These are phyloP conservation scores for Neolentinus lepideus DNA, from an alignment of 1,284 basidiomycete species.

Conservation along the genomic window DNA sequence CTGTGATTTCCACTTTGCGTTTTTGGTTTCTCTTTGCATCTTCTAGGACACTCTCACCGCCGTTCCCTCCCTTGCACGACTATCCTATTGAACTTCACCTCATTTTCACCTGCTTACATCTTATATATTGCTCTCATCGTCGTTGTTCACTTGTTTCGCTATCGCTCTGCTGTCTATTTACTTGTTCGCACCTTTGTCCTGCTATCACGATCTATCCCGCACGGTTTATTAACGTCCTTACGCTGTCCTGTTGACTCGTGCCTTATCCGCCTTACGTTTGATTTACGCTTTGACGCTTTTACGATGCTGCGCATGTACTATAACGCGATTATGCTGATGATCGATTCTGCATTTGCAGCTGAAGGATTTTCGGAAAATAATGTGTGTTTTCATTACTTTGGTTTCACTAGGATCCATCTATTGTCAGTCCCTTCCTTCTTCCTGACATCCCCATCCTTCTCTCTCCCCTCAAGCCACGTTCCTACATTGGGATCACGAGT, in stretches of 20 bases:
- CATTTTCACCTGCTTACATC: too few species aligned
- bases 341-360: not conserved
- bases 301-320: not conserved
- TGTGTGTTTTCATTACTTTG: conserved; percentile 6
- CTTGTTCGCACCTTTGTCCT: not conserved
- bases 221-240: not conserved
- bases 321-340: not conserved
- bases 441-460: conserved; percentile 26
- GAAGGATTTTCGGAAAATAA: too few species aligned
- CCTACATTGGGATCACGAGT: conserved; percentile 41
- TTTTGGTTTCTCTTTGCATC: not conserved
- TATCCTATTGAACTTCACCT: not conserved
- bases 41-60: not conserved
- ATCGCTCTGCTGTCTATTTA: not conserved
- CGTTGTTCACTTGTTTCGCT: too few species aligned
- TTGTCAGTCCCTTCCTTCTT: conserved; percentile 43
- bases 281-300: not conserved
- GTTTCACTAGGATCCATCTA: conserved; percentile 41
- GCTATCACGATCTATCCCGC: not conserved
- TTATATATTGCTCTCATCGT: too few species aligned
- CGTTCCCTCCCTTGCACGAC: not conserved
- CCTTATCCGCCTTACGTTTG: not conserved
- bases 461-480: conserved; percentile 38
- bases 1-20: not conserved
- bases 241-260: not conserved